Evolutionary conservation across 257 asterid genomes (phyloP).

Genomic region (Galeopsis tetrahit): DNA sequence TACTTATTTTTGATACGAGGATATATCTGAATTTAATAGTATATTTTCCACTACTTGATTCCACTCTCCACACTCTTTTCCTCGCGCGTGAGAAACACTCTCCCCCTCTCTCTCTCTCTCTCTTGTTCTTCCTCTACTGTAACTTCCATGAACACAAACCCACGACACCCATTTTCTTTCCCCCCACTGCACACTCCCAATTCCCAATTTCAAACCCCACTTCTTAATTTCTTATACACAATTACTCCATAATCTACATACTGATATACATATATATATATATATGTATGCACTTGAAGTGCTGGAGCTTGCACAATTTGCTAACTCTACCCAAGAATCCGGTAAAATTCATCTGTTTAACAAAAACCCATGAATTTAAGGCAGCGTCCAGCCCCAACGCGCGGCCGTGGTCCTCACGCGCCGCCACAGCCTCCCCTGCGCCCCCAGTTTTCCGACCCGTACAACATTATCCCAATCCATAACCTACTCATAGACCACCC

Average conservation of each 20-base stretch:
- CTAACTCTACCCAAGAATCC: constrained; percentile 24
- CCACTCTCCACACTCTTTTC: not conserved
- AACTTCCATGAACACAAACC: constrained; percentile 33
- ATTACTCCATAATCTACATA: too few relatives aligned
- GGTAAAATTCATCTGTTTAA: constrained; percentile 28
- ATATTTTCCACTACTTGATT: not conserved
- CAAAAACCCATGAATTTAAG: constrained; percentile 52
- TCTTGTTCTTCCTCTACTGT: constrained; percentile 6
- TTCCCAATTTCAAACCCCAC: not conserved
- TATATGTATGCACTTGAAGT: not conserved
- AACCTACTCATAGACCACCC: constrained; percentile 77
- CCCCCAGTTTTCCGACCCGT: constrained; percentile 45
- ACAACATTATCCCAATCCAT: constrained; percentile 84
- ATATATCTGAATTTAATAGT: not conserved
- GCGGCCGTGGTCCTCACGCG: constrained; percentile 62
- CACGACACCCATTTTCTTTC: not conserved
- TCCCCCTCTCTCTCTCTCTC: not conserved
- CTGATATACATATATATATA: not conserved
- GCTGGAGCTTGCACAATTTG: constrained; percentile 18
- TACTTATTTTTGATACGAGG: too few relatives aligned
- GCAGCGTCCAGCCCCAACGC: constrained; percentile 57
- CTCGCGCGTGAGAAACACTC: constrained; percentile 32
- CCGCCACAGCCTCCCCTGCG: constrained; percentile 46
- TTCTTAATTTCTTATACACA: not conserved
- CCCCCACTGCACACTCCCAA: not conserved